Evolutionary conservation across 2,329 filamentous ascomycete genomes (phyloP).

Genomic region (Tothia fuscella): DNA sequence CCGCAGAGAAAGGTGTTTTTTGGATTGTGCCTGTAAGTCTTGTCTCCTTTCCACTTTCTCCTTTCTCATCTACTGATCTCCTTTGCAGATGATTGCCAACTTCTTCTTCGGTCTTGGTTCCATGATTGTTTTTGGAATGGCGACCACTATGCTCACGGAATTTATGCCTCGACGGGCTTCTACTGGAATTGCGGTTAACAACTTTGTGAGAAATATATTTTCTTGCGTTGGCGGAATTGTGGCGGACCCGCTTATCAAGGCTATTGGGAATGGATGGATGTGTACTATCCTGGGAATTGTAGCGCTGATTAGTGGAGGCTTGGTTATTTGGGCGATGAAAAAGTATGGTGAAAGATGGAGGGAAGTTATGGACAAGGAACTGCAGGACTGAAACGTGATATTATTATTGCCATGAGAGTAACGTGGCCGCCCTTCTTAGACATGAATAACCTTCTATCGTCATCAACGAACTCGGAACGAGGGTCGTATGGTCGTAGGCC

Average conservation of each 20-base stretch:
- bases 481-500: too few species aligned
- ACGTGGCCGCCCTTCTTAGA: too few species aligned
- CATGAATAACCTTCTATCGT: too few species aligned
- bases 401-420: background rate
- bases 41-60: background rate
- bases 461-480: too few species aligned
- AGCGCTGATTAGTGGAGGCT: constrained; percentile 33
- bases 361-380: constrained; percentile 40
- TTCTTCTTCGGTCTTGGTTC: constrained; percentile 29
- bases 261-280: constrained; percentile 29
- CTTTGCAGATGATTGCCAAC: constrained; percentile 18
- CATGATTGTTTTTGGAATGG: constrained; percentile 28
- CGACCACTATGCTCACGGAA: constrained; percentile 29
- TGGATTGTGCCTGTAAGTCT: constrained; percentile 21
- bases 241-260: constrained; percentile 23
- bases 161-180: constrained; percentile 26
- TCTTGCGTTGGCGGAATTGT: constrained; percentile 25
- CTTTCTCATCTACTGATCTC: background rate
- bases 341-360: constrained; percentile 52
- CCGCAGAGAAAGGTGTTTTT: constrained; percentile 20
- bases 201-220: constrained; percentile 27
- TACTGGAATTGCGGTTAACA: constrained; percentile 27
- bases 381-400: constrained; percentile 6
- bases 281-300: constrained; percentile 35
- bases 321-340: constrained; percentile 48